Base-by-base conservation (phyloP, 192 early-diverging fungal species). In the Chytriomyces sp. region DNA sequence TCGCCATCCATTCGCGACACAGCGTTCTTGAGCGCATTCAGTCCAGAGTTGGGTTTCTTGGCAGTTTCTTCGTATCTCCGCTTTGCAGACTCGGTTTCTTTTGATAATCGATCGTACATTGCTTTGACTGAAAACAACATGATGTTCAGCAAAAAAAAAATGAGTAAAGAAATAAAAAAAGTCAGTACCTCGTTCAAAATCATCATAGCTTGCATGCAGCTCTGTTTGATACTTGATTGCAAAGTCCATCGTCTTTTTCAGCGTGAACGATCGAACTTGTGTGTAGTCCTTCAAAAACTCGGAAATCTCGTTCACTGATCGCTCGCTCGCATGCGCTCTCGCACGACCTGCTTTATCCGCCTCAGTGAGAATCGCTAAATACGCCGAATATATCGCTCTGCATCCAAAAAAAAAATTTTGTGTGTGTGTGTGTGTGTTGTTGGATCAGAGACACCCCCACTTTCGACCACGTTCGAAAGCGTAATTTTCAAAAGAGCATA, bases 31-130 rank as follows among this genome's bases (percentile, higher is more conserved):
- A 88, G 50, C 1, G 81, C 79, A 57, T 72, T 77, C 44, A 87
- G 59, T 5, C 86, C 86, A 11, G 79, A 80, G 7, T 85, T 83
- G 5, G 87, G 87, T 43, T 82, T 84, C 69, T 69, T 70, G 28
- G 80, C 24, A 1, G 80, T 77, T 16, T 88, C 84, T 23, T 88
- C 83, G 67, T 88, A 86, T 65, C 82, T 84, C 46, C 74, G 57
- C 26, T 83, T 63, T 0, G 84, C 75, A n/a, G 72, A 7, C 6
- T 85, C 83, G 4, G 80, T 74, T 57, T 85, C 87, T 47, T 86
- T 83, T 8, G 82, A 77, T 3, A 79, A 50, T 78, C 84, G 86
- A 13, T 88, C 87, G 64, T 88, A 88, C 2, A 50, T 9, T 26
- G 75, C 47, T 69, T 81, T 84, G 9, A 71, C 61, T 67, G 24